Percentiles rank a stretch among this genome's conserved stretches.
Evolutionary conservation across 176 grass and related monocot species (phyloP).

Genomic region (Luzula sylvatica): DNA sequence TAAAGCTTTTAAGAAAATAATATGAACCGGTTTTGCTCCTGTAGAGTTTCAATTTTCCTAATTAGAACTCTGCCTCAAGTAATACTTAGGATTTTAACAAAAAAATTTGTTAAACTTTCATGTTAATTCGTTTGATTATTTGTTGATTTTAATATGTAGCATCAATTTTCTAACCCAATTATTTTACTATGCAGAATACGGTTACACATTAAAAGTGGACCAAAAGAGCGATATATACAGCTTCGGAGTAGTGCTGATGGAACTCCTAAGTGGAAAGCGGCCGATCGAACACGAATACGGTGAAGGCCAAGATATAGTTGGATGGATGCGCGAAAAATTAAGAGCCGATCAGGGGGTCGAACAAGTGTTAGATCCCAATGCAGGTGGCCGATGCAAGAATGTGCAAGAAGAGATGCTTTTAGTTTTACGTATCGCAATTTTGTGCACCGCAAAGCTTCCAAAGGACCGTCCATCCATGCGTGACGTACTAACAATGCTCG

Average conservation of each 20-base stretch:
- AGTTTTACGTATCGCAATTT: constrained; percentile 71
- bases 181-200: constrained; percentile 46
- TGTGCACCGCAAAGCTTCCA: constrained; percentile 82
- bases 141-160: no score
- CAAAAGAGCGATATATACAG: constrained; percentile 99
- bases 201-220: constrained; percentile 93
- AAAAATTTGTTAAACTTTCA: no score
- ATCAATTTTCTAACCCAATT: neutral
- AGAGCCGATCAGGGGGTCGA: constrained; percentile 45
- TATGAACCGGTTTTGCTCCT: no score
- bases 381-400: constrained; percentile 54
- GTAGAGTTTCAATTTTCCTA: no score
- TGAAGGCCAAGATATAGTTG: constrained; percentile 70
- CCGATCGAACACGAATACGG: constrained; percentile 75
- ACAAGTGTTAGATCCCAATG: constrained; percentile 36
- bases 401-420: constrained; percentile 96
- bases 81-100: no score
- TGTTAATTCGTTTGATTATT: no score
- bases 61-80: no score
- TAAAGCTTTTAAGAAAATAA: no score
- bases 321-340: constrained; percentile 70
- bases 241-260: constrained; percentile 91
- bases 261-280: constrained; percentile 57
- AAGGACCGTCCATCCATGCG: constrained; percentile 78
- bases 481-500: constrained; percentile 86